Evolutionary conservation across 768 basidiomycete genomes (phyloP).

Genomic region (Tylopilus subfusipes): DNA sequence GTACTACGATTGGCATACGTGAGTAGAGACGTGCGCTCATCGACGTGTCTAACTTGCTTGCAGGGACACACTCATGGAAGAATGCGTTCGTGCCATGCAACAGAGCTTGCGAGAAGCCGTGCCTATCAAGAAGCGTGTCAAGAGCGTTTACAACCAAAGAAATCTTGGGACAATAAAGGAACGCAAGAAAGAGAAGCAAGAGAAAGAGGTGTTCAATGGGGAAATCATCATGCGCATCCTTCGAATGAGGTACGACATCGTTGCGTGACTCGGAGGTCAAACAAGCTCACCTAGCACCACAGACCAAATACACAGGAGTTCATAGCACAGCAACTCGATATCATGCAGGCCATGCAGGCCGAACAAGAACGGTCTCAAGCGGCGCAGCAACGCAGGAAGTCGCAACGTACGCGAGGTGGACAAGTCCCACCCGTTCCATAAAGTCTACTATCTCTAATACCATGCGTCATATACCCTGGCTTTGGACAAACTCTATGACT

Average conservation of each 20-base stretch:
- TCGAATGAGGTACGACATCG: slow-evolving; percentile 77
- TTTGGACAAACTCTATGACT: slow-evolving; percentile 3
- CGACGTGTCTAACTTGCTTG: slow-evolving; percentile 5
- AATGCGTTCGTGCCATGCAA: slow-evolving; percentile 95
- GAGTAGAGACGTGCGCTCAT: slow-evolving; percentile 27
- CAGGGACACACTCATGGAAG: slow-evolving; percentile 86
- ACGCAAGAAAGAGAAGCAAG: slow-evolving; percentile 83
- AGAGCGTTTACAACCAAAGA: slow-evolving; percentile 88
- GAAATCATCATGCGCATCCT: slow-evolving; percentile 94
- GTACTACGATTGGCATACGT: slow-evolving; percentile 97
- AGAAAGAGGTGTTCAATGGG: slow-evolving; percentile 70
- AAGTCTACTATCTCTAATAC: slow-evolving; percentile 17
- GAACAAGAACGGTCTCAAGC: slow-evolving; percentile 75
- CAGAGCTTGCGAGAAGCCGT: slow-evolving; percentile 72
- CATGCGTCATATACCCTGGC: slow-evolving; percentile 26
- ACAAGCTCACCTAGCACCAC: slow-evolving; percentile 6
- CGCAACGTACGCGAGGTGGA: slow-evolving; percentile 48
- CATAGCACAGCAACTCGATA: slow-evolving; percentile 81
- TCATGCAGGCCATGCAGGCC: slow-evolving; percentile 75
- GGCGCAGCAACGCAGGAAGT: slow-evolving; percentile 55
- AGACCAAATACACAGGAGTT: slow-evolving; percentile 83
- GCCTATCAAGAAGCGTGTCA: slow-evolving; percentile 81
- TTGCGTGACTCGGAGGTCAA: background rate
- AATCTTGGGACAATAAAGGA: slow-evolving; percentile 96
- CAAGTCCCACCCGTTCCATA: slow-evolving; percentile 27